Evolutionary conservation across 2,329 filamentous ascomycete species (phyloP).

Genomic region (Tolypocladium cylindrosporum): DNA sequence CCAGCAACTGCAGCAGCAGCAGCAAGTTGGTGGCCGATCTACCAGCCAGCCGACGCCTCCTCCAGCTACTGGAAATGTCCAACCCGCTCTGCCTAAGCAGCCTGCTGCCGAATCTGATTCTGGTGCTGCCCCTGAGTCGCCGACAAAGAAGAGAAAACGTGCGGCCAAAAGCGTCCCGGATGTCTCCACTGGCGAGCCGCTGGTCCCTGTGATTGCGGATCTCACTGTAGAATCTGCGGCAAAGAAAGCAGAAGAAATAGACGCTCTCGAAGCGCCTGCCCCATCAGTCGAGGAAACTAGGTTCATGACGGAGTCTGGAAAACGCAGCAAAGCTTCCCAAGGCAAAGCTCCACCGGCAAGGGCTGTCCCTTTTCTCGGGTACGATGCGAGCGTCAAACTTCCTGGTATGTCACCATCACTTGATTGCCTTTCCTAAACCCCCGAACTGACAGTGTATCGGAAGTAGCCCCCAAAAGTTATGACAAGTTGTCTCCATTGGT

Average conservation of each 20-base stretch:
- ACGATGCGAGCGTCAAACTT: constrained; percentile 28
- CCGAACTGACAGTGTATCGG: neutral
- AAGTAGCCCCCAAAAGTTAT: constrained; percentile 29
- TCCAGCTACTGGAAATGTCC: constrained; percentile 1
- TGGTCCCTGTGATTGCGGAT: constrained; percentile 12
- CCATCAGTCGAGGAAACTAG: constrained; percentile 23
- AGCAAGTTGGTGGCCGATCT: constrained; percentile 10
- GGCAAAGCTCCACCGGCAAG: constrained; percentile 26
- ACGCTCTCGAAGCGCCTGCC: constrained; percentile 18
- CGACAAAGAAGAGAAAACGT: constrained; percentile 29
- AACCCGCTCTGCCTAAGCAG: neutral
- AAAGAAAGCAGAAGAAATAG: constrained; percentile 25
- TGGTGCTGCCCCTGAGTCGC: constrained; percentile 13
- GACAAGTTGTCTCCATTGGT: constrained; percentile 34
- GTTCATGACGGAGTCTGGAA: constrained; percentile 26
- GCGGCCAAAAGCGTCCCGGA: constrained; percentile 17
- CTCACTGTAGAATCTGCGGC: constrained; percentile 15
- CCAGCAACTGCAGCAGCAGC: constrained; percentile 11
- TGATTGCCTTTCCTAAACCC: neutral
- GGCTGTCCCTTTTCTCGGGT: constrained; percentile 27
- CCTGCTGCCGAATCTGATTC: neutral
- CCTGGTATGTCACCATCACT: constrained; percentile 14
- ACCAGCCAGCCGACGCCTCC: constrained; percentile 5
- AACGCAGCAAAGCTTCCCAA: constrained; percentile 26
- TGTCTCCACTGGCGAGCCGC: constrained; percentile 15